A percentile compares a stretch with the other conserved stretches of the same genome.
phyloP scores from a whole-genome alignment of 345 rosid species.

The Camelina sativa region DNA sequence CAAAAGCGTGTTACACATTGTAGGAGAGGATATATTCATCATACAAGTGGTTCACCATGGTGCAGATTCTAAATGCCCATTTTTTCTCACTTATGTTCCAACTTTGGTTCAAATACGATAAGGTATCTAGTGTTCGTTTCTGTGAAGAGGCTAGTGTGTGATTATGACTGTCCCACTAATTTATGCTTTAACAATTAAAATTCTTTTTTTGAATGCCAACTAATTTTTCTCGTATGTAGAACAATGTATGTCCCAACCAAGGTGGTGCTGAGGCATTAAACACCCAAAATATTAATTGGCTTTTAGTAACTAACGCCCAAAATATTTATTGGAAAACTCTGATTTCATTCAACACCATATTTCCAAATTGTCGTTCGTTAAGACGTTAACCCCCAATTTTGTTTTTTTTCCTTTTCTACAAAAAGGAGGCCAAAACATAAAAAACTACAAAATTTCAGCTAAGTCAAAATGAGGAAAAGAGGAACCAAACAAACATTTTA shows the following conservation, averaged over 20 bases:
- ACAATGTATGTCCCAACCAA: too few relatives aligned
- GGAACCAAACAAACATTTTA: conserved; percentile 15
- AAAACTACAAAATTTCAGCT: conserved; percentile 32
- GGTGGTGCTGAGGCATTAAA: too few relatives aligned
- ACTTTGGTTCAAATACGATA: conserved; percentile 1
- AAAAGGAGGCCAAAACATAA: conserved; percentile 5
- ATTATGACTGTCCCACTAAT: not conserved
- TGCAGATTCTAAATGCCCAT: not conserved
- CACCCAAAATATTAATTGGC: not conserved
- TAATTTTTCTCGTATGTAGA: too few relatives aligned
- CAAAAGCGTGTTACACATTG: not conserved
- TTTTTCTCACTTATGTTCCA: not conserved
- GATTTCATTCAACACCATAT: not conserved
- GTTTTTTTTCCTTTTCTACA: not conserved
- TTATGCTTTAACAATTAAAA: not conserved
- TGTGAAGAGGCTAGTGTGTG: not conserved
- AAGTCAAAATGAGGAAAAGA: conserved; percentile 15
- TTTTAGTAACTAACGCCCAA: not conserved
- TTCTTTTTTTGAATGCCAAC: too few relatives aligned
- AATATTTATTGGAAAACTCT: conserved; percentile 22
- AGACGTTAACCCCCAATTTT: conserved; percentile 6
- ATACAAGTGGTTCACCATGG: not conserved
- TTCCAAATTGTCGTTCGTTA: too few relatives aligned
- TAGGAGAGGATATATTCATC: conserved; percentile 8
- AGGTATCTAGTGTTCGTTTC: not conserved